Evolutionary conservation across 2,329 filamentous ascomycete genomes (phyloP).

Genomic region (Sporothrix brasiliensis): DNA sequence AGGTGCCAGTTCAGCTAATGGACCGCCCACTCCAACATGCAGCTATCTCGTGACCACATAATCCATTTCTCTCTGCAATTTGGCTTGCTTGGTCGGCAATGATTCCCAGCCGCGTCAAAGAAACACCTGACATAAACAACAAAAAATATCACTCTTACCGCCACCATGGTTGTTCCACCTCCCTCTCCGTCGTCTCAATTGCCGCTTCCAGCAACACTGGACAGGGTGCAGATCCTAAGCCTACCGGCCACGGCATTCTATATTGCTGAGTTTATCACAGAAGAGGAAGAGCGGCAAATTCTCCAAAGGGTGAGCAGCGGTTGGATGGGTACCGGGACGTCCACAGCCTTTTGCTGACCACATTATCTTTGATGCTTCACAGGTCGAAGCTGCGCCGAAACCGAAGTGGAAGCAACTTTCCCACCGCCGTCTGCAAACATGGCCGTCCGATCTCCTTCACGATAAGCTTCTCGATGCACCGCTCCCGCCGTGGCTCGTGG

Average conservation of each 20-base stretch:
- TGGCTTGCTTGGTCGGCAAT: background rate
- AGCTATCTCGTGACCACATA: slow-evolving; percentile 21
- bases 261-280: slow-evolving; percentile 79
- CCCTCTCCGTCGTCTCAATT: background rate
- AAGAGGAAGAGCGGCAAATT: slow-evolving; percentile 71
- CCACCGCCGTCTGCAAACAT: slow-evolving; percentile 87
- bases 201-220: slow-evolving; percentile 53
- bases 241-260: slow-evolving; percentile 76
- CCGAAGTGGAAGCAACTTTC: slow-evolving; percentile 84
- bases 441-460: slow-evolving; percentile 80
- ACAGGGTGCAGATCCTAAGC: slow-evolving; percentile 54
- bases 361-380: background rate
- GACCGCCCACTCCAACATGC: background rate
- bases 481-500: slow-evolving; percentile 73
- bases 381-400: slow-evolving; percentile 66
- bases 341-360: slow-evolving; percentile 17
- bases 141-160: background rate
- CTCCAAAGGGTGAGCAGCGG: slow-evolving; percentile 65
- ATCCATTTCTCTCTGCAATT: slow-evolving; percentile 11
- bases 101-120: background rate
- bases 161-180: slow-evolving; percentile 27
- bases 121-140: background rate
- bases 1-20: background rate
- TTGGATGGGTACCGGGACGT: no score
- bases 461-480: slow-evolving; percentile 74